Evolutionary conservation across 2,329 filamentous ascomycete genomes (phyloP).

Genomic region (Trichoderma cornu-damae): DNA sequence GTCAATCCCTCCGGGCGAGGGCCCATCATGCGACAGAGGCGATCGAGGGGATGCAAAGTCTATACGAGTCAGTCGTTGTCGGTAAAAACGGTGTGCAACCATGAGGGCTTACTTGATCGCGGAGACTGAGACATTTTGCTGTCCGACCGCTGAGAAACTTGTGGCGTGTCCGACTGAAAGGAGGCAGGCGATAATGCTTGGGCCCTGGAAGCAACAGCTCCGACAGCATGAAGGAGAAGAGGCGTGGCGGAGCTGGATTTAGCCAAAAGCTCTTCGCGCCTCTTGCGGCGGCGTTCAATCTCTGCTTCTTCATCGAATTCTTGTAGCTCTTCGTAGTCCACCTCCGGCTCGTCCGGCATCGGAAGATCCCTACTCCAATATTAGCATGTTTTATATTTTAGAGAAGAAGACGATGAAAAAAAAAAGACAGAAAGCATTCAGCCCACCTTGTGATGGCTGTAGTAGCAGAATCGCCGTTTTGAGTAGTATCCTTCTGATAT

Average conservation of each 20-base stretch:
- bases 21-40: constrained; percentile 45
- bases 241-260: constrained; percentile 73
- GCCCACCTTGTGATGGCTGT: neutral
- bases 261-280: constrained; percentile 77
- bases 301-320: constrained; percentile 75
- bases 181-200: constrained; percentile 49
- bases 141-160: constrained; percentile 27
- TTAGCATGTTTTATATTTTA: constrained; percentile 18
- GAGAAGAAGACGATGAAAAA: neutral
- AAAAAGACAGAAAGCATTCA: neutral
- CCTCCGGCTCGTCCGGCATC: constrained; percentile 32
- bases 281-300: constrained; percentile 78
- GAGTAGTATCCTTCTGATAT: constrained; percentile 49
- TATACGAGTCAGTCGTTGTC: constrained; percentile 27
- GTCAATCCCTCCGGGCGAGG: constrained; percentile 55
- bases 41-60: constrained; percentile 40
- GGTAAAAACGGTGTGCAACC: neutral
- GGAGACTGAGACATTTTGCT: constrained; percentile 42
- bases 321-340: constrained; percentile 50
- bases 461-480: neutral
- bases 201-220: constrained; percentile 54
- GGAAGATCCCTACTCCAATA: constrained; percentile 13
- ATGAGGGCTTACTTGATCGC: constrained; percentile 41
- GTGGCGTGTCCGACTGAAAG: constrained; percentile 41
- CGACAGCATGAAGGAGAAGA: constrained; percentile 68